Evolutionary conservation across 768 basidiomycete genomes (phyloP).

Genomic region (Amanita pseudoporphyria): DNA sequence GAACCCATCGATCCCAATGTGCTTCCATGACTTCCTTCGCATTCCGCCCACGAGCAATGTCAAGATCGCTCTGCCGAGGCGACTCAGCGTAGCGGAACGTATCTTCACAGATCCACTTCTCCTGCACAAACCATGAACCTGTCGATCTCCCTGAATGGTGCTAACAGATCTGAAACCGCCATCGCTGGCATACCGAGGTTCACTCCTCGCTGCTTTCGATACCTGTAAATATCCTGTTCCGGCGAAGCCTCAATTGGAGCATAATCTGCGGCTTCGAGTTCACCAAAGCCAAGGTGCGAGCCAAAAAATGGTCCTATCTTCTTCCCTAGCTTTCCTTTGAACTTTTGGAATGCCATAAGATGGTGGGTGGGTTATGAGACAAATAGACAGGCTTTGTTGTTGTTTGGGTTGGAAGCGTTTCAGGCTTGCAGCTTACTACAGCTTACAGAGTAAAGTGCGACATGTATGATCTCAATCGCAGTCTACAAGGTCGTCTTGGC

Average conservation of each 20-base stretch:
- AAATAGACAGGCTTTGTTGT: neutral
- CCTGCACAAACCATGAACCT: conserved; percentile 77
- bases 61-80: conserved; percentile 59
- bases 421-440: too few relatives aligned
- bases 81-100: conserved; percentile 45
- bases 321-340: neutral
- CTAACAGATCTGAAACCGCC: neutral
- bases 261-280: neutral
- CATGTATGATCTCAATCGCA: conserved; percentile 11
- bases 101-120: conserved; percentile 59
- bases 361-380: neutral
- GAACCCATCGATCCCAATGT: conserved; percentile 73
- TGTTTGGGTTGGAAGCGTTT: too few relatives aligned
- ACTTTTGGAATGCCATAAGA: neutral
- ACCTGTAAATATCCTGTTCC: conserved; percentile 28
- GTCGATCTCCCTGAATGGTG: neutral
- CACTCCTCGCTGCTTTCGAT: conserved; percentile 71
- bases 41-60: conserved; percentile 53
- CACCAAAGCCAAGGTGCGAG: neutral
- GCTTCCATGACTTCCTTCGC: conserved; percentile 38
- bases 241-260: neutral
- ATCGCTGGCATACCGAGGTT: conserved; percentile 53
- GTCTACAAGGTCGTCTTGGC: conserved; percentile 21
- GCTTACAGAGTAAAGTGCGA: neutral
- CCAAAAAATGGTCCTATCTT: neutral